Base-by-base conservation (phyloP, 352 stramenopile species). In the Globisporangium polare region DNA sequence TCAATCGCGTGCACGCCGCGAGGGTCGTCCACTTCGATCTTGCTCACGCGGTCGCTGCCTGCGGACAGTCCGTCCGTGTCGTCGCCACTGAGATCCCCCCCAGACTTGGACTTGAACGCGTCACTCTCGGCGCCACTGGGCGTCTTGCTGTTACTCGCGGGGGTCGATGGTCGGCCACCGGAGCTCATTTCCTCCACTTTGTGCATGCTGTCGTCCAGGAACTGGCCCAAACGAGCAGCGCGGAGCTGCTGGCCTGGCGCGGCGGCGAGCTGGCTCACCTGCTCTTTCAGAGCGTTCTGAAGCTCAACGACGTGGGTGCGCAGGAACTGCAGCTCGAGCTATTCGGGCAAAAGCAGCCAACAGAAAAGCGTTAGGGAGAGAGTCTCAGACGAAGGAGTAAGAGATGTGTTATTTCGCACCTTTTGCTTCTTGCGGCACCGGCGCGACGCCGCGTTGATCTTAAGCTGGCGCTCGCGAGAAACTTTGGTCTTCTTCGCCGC, bases 361-460 rank as follows among this genome's bases (percentile, higher is more conserved):
- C 17, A 56, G 15, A 50, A 4, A 67, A 27, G 26, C n/a, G 5
- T 35, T 2, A 54, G 12, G 9, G 35, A 47, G 53, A 17, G 13
- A 18, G 24, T 31, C 26, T 15, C 20, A 26, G 9, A 39, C 6
- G 3, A 5, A 18, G 8, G 52, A 24, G 26, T 47, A 42, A 35
- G 49, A 12, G 10, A 56, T 1, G 15, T 12, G 13, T 26, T 9
- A 2, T 10, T 24, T 37, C 63, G 24, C 33, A 77, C 69, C 71
- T 94, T 94, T 70, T 94, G 86, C 58, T 92, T 92, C 69, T 92
- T 89, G n/a, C 86, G 80, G 58, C 86, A 94, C 18, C 84, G 77
- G 2, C 86, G 72, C 0, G 81, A 92, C 58, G 86, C 86, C 1
- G 86, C 86, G 59, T 94, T 94, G 75, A 94, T 94, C 72, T 92